Evolutionary conservation across 768 basidiomycete genomes (phyloP).

Genomic region (Astraeus odoratus): DNA sequence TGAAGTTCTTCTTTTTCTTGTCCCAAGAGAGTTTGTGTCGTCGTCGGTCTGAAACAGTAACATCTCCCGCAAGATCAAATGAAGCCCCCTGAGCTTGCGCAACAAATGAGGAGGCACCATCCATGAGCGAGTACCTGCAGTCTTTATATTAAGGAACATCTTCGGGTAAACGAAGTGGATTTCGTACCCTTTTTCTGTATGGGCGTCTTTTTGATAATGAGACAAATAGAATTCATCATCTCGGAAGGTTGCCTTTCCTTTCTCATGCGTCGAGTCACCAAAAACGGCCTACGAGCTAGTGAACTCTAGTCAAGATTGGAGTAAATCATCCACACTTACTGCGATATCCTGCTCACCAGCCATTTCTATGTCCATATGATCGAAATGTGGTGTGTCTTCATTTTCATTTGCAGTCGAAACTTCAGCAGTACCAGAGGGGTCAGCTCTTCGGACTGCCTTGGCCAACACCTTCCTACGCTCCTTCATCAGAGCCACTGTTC

Average conservation of each 20-base stretch:
- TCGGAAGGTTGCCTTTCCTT: slow-evolving; percentile 44
- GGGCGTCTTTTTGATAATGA: slow-evolving; percentile 81
- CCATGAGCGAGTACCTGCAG: slow-evolving; percentile 76
- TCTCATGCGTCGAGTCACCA: slow-evolving; percentile 42
- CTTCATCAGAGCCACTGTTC: slow-evolving; percentile 76
- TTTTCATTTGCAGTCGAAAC: slow-evolving; percentile 27
- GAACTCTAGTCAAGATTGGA: not conserved
- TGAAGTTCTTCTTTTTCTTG: slow-evolving; percentile 92
- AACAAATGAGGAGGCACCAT: slow-evolving; percentile 80
- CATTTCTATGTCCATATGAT: slow-evolving; percentile 47
- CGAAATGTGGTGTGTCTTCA: slow-evolving; percentile 23
- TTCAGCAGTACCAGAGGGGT: slow-evolving; percentile 22
- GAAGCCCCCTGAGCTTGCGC: slow-evolving; percentile 74
- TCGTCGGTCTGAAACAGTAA: slow-evolving; percentile 47
- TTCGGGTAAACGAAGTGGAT: not conserved
- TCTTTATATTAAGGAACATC: not conserved
- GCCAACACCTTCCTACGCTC: slow-evolving; percentile 72
- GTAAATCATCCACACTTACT: slow-evolving; percentile 33
- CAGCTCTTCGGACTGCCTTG: slow-evolving; percentile 50
- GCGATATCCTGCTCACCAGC: slow-evolving; percentile 74
- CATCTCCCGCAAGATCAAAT: slow-evolving; percentile 80
- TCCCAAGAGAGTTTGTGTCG: slow-evolving; percentile 79
- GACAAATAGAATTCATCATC: slow-evolving; percentile 91
- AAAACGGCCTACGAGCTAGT: slow-evolving; percentile 53
- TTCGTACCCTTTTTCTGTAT: slow-evolving; percentile 83